Base-by-base conservation (phyloP, 2,329 filamentous ascomycete species). In the Pleoardoris graminearum region DNA sequence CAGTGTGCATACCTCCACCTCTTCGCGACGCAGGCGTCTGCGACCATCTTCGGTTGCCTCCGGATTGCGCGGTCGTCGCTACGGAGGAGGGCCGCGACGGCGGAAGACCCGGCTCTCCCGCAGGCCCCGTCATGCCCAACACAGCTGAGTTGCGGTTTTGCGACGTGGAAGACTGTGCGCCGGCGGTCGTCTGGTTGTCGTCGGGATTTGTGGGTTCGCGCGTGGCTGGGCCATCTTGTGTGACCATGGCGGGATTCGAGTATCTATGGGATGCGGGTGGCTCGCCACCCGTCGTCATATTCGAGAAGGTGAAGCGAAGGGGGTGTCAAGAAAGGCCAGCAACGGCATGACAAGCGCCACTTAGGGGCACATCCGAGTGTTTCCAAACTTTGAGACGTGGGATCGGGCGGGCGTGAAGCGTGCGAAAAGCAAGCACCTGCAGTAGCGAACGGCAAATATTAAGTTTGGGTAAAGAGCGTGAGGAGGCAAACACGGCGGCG, bases 201-300 rank as follows among this genome's bases (percentile, higher is more conserved):
- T 82, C 79, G 58, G 82, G 79, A 32, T 80, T 80, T 42, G 73
- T 74, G 59, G 80, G 75, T 61, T 84, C 81, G n/a, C 86, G 90
- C 81, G 90, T 86, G 85, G 84, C 52, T 86, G 89, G 23, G 87
- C 90, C 48, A 89, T 87, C 52, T 21, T 59, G 58, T 84, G 61
- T 21, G 30, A 61, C 51, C 41, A 54, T 58, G 42, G 60, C 29
- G 45, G 63, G 52, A 52, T 55, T 58, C 45, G 62, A 51, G 49
- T 50, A 56, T 36, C 53, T 55, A 53, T 53, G 33, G 33, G 44
- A 37, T 23, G 42, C 42, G 19, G 42, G 12, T 35, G 42, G 42
- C n/a, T 47, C 33, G 33, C 32, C 44, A 37, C 32, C 35, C 37
- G 65, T 64, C 55, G 69, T 72, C 68, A 71, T 71, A 53, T 60